phyloP scores from a whole-genome alignment of 805 yeast species.

The Komagataella kurtzmanii region DNA sequence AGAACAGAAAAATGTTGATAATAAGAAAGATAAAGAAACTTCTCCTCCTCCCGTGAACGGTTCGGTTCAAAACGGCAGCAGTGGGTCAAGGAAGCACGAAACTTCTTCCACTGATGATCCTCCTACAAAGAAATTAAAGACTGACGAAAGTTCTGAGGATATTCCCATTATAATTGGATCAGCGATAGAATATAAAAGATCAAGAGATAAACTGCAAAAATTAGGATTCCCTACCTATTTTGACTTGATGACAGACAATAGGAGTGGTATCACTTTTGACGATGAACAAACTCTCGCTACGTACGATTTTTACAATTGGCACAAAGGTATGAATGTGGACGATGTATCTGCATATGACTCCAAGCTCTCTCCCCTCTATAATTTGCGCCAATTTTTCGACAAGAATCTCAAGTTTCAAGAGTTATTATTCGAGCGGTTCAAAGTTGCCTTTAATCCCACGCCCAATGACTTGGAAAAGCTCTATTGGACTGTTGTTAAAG shows the following conservation, averaged over 20 bases:
- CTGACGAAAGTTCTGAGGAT: neutral
- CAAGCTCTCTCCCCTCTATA: conserved; percentile 36
- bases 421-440: conserved; percentile 7
- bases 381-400: conserved; percentile 44
- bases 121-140: conserved; percentile 1
- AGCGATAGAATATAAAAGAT: conserved; percentile 21
- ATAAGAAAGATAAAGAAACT: conserved; percentile 2
- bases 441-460: neutral
- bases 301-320: conserved; percentile 33
- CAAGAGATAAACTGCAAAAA: conserved; percentile 11
- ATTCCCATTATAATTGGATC: conserved; percentile 32
- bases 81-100: neutral
- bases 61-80: neutral
- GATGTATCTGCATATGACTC: conserved; percentile 24
- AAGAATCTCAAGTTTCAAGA: conserved; percentile 33
- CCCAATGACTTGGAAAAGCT: conserved; percentile 18
- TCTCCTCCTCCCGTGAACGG: neutral
- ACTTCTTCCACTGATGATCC: neutral
- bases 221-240: conserved; percentile 40
- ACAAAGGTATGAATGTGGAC: conserved; percentile 19
- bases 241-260: conserved; percentile 32
- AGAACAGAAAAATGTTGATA: conserved; percentile 5
- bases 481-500: conserved; percentile 27
- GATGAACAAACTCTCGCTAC: conserved; percentile 20
- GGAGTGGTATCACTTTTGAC: conserved; percentile 21